phyloP scores from a whole-genome alignment of 106 monocot genomes.

The Platanthera guangdongensis region DNA sequence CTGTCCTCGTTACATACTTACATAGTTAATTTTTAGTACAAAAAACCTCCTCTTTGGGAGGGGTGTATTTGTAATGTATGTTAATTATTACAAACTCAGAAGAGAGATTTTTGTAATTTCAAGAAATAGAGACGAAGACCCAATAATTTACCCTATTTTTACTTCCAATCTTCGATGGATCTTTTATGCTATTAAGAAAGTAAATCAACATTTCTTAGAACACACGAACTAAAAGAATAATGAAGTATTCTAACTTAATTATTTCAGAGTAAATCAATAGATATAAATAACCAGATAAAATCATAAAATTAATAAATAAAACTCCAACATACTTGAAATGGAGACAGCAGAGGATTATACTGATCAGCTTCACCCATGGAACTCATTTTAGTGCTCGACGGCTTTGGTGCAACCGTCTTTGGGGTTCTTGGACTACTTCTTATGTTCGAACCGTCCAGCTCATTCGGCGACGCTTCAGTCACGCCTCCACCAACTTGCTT shows the following conservation, averaged over 20 bases:
- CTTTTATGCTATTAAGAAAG: neutral
- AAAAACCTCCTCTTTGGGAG: no score
- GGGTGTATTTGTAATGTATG: no score
- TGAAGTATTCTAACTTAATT: neutral
- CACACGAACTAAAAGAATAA: neutral
- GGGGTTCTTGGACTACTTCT: constrained; percentile 66
- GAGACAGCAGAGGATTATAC: constrained; percentile 9
- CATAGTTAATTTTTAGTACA: no score
- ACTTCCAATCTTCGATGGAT: neutral
- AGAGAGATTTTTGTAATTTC: no score
- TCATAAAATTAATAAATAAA: neutral
- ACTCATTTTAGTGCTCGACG: constrained; percentile 25
- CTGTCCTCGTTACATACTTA: no score
- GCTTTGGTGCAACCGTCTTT: constrained; percentile 54
- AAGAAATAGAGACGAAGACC: no score
- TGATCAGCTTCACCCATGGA: constrained; percentile 21
- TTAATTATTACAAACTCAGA: no score
- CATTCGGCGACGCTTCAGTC: constrained; percentile 8
- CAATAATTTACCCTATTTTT: no score
- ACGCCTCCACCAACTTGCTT: constrained; percentile 33
- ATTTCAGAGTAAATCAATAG: neutral
- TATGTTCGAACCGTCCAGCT: constrained; percentile 13
- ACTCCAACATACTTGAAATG: constrained; percentile 26
- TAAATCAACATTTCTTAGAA: neutral
- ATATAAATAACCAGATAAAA: neutral